Evolutionary conservation across 192 early-diverging fungal species (phyloP), one percentile per base, ranked within the genome.

Genomic region (Coemansia sp.): DNA sequence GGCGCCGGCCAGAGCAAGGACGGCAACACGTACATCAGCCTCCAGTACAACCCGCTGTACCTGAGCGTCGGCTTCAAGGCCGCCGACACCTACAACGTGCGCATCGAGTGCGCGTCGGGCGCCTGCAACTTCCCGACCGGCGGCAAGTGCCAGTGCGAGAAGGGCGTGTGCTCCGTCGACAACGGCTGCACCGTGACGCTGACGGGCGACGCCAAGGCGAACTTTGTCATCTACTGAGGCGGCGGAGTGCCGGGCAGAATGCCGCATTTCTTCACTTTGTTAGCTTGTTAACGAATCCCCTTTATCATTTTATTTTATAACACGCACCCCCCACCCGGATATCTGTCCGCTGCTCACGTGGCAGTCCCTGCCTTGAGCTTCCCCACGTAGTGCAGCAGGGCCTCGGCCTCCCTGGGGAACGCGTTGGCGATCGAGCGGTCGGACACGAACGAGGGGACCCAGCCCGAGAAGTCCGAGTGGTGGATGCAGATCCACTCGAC

Each of bases 1-100:
- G 80, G 80, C 43, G 80, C 63, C 10, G 80, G 80, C 11, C 75
- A 83, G 63, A 65, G 43, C 41, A 44, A 48, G 42, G 80, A 83
- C 38, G 75, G 75, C 6, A 83, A 83, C 66, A 83, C 80, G 6
- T 83, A 83, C 63, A 70, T 83, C 47, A 77, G 75, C 59, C 68
- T 83, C 11, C 80, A 83, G 72, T 83, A 64, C 47, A 83, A 83
- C 47, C 80, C 80, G 37, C 66, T 83, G 42, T 83, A 83, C 47
- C 12, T 47, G 49, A 38, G 47, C 19, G 53, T n/a, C 12, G 80
- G 80, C 1, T 83, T 77, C 66, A 75, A 70, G 44, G 59, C 54
- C 0, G 4, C 58, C 0, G 70, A 68, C 10, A 53, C 72, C 4
- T 83, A 77, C 40, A 83, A 67, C 26, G 80, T 77, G 10, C 43